A percentile compares a stretch with the other conserved stretches of the same genome.
These are phyloP conservation scores for Aureobasidium subglaciale DNA, from an alignment of 2,329 filamentous ascomycete species.

Conservation along the genomic window DNA sequence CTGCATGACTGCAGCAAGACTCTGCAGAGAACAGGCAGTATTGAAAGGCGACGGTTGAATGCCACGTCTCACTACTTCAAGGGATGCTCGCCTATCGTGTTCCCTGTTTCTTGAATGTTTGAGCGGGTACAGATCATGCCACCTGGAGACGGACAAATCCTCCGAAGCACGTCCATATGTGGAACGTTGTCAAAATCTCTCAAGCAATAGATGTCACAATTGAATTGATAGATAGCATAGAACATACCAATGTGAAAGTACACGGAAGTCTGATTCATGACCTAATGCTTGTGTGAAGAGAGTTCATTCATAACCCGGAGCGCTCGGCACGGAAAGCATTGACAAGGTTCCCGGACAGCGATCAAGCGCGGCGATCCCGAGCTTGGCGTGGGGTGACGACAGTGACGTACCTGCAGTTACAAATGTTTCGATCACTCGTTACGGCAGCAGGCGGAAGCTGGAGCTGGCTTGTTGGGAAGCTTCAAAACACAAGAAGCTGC, in stretches of 20 bases:
- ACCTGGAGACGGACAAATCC: neutral
- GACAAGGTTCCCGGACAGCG: neutral
- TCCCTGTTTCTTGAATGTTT: neutral
- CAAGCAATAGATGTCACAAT: no score
- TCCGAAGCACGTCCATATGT: no score
- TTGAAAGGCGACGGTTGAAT: neutral
- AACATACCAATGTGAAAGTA: no score
- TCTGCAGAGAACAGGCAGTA: neutral
- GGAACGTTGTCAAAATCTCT: no score
- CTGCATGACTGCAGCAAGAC: neutral
- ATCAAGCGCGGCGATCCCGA: neutral
- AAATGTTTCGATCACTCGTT: neutral
- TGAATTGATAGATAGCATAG: no score
- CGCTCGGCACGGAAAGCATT: neutral
- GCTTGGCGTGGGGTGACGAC: neutral
- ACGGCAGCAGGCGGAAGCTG: neutral
- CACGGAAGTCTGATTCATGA: neutral
- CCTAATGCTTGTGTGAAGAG: neutral
- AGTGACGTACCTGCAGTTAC: constrained; percentile 1
- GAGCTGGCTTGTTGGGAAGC: neutral
- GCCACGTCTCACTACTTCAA: neutral
- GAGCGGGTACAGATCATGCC: constrained; percentile 4
- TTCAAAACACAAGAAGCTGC: constrained; percentile 6
- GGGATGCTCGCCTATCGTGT: neutral
- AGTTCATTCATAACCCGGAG: neutral